Evolutionary conservation across 1,284 basidiomycete species (phyloP), one percentile per base, ranked within the genome.

Genomic region (Leccinum griseonigrum): DNA sequence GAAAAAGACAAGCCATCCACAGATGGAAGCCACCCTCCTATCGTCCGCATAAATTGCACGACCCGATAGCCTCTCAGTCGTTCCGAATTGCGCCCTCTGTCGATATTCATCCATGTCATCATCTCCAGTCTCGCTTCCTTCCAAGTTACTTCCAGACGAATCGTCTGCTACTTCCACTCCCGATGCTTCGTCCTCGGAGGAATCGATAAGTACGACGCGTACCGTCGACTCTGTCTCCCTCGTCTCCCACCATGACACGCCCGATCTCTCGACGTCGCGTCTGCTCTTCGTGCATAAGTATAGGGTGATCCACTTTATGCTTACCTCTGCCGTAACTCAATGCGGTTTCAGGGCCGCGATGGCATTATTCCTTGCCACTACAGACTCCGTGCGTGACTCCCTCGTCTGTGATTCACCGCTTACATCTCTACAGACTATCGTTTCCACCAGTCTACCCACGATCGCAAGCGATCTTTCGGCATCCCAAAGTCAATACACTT

Each of bases 371-470:
- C 84, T 92, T 11, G 90, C 90, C 7, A 92, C 91, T 13, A 92
- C 90, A 18, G 90, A 92, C 75, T 84, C 89, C 59, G 91, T 92
- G 69, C 66, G 88, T 77, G 51, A 14, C 54, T 58, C 59, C 59
- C 63, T 59, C 56, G 58, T 60, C 51, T 59, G 52, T 38, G 31
- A 61, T 62, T 60, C 60, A 59, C 57, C 64, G 38, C 59, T 69
- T 64, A 65, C 64, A 65, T 62, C 59, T 54, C 59, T 38, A 29
- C 63, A 92, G 90, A 91, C 89, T 2, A 89, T 93, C 62, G 87
- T 93, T 46, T 93, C 91, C 31, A 92, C 91, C 18, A 85, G 84
- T 68, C 75, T 93, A 60, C 91, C 91, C 18, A 92, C 89, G 10
- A 92, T 93, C 64, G 79, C 85, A 18, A 83, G 79, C 63, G 83